Evolutionary conservation across 2,329 filamentous ascomycete genomes (phyloP).

Genomic region (Stagonosporopsis cucurbitacearum): DNA sequence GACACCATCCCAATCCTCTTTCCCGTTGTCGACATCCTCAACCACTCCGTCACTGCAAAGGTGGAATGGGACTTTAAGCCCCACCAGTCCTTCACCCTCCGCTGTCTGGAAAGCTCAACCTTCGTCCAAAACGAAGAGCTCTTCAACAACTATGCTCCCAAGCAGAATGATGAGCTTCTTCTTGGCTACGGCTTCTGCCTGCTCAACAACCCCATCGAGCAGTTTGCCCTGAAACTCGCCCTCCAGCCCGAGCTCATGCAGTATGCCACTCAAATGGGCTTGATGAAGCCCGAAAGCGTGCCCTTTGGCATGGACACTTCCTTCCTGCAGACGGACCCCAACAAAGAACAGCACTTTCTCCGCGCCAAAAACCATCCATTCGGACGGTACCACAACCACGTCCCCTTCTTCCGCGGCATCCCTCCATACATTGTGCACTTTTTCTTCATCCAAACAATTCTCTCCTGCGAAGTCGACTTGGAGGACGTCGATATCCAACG

Average conservation of each 20-base stretch:
- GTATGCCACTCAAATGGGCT: constrained; percentile 24
- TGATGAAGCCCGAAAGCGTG: constrained; percentile 27
- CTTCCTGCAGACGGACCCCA: constrained; percentile 28
- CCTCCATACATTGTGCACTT: constrained; percentile 44
- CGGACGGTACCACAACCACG: constrained; percentile 40
- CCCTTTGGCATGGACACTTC: constrained; percentile 37
- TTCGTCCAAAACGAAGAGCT: constrained; percentile 52
- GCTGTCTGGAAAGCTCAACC: constrained; percentile 43
- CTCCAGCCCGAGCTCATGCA: constrained; percentile 46
- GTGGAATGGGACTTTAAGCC: constrained; percentile 55
- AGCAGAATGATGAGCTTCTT: constrained; percentile 60
- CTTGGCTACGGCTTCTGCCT: constrained; percentile 62
- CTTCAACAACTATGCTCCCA: constrained; percentile 62
- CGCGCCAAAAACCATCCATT: constrained; percentile 40
- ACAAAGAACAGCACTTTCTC: constrained; percentile 44
- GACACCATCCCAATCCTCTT: constrained; percentile 53
- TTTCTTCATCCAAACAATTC: constrained; percentile 37
- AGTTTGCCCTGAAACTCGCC: constrained; percentile 52
- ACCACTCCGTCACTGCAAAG: constrained; percentile 55
- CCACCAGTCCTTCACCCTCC: constrained; percentile 48
- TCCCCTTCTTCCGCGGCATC: constrained; percentile 43
- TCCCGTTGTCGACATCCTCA: constrained; percentile 58
- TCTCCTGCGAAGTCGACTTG: constrained; percentile 27
- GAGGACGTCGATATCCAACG: constrained; percentile 16
- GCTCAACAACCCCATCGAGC: constrained; percentile 55